phyloP scores from a whole-genome alignment of 306 rosid species.

The Sicyos baderoa region DNA sequence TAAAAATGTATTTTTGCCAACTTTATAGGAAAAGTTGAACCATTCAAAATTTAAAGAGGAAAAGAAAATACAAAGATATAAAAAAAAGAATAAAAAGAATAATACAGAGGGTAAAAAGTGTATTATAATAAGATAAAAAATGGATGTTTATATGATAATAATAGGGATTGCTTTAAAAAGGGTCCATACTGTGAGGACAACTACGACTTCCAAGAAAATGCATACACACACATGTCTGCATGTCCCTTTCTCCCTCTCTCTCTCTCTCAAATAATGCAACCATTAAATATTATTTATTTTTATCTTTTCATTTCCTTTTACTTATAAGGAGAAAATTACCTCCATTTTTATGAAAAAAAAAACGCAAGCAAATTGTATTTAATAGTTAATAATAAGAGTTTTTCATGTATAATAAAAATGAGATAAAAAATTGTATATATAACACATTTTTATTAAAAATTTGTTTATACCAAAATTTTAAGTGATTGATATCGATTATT shows the following conservation, averaged over 20 bases:
- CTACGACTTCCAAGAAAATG: slow-evolving; percentile 19
- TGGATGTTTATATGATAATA: not conserved
- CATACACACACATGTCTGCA: slow-evolving; percentile 15
- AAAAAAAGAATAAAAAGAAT: not conserved
- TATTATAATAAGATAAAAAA: not conserved
- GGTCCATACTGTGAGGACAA: slow-evolving; percentile 20
- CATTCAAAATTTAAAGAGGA: not conserved
- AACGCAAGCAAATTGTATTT: no score
- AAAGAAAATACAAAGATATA: not conserved
- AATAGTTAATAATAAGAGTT: no score
- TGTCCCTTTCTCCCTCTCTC: slow-evolving; percentile 7
- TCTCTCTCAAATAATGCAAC: slow-evolving; percentile 8
- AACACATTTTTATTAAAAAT: no score
- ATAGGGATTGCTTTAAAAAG: slow-evolving; percentile 11
- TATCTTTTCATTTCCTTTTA: no score
- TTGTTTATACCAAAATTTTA: no score
- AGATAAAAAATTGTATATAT: no score
- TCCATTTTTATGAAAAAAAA: no score
- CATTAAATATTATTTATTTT: not conserved
- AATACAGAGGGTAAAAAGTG: not conserved
- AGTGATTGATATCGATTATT: no score
- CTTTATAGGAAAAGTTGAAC: not conserved
- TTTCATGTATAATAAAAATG: no score
- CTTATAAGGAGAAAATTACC: no score
- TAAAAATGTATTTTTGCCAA: no score